Evolutionary conservation across 2,329 filamentous ascomycete genomes (phyloP), one percentile per base, ranked within the genome.

Genomic region (Westerdykella aurantiaca): DNA sequence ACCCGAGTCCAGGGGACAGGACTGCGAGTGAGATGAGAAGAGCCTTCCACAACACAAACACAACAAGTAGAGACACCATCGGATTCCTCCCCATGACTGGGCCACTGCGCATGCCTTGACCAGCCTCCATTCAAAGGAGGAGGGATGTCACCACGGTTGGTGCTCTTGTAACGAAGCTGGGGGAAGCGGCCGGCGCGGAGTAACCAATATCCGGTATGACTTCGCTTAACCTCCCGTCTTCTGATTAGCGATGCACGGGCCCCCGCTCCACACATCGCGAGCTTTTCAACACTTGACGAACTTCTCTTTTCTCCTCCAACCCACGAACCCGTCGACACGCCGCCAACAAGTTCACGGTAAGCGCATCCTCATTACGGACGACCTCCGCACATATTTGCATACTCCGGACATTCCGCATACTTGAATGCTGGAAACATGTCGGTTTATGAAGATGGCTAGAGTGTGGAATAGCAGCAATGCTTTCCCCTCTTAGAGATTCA

Each of bases 41-140:
- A 5, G 66, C 40, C 61, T 91, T 93, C 85, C 85, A 90, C 11
- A 70, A 61, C 4, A 71, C 43, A 58, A 86, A 89, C 3, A 71
- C 53, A 11, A 53, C 39, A 21, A 57, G 35, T 13, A 69, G 51
- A 10, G 25, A 22, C 25, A 35, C 51, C 9, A 31, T 14, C 31
- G 37, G 37, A n/a, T 31, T 34, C 12, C 13, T 17, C 17, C 17
- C 5, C 34, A 23, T 37, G 17, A 38, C 23, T 33, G 21, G 12
- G 35, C 14, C 3, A 17, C 17, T 9, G 16, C 31, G 9, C 25
- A 9, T 29, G 25, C 11, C 25, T 29, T 29, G 4, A 10, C 11
- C 25, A 12, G 25, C 25, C 25, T 29, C 11, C 25, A 29, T 29
- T 29, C 11, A 9, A 29, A 29, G 2, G 25, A 29, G 7, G 25